Base-by-base conservation (phyloP, 2,329 filamentous ascomycete genomes). In the Penicillium sp. region DNA sequence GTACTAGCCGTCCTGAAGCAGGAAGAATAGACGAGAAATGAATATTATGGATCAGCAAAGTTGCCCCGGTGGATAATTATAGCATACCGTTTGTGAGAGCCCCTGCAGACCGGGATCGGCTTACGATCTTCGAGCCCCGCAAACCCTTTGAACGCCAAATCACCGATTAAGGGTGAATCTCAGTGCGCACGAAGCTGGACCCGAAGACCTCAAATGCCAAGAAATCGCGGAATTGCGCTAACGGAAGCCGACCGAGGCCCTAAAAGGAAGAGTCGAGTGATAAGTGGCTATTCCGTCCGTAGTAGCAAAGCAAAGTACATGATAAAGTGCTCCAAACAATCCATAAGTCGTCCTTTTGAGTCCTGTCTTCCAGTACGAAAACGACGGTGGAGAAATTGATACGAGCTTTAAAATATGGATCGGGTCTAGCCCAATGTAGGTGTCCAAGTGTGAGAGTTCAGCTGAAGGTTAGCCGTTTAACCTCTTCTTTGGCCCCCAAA, bases 401-500 rank as follows among this genome's bases (percentile, higher is more conserved):
- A 32, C 24, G n/a, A 32, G 18, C 34, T 51, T 10, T 47, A 31
- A 43, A 48, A 24, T 40, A 31, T 44, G 32, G 46, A 50, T 53
- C 46, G 36, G 21, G 9, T 14, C 21, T 54, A 45, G 21, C 32
- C 24, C 21, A 24, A 34, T 24, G 22, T 43, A 36, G 45, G 10
- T 21, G 7, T 34, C 32, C 32, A 34, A 34, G 32, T 34, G 24
- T 6, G 24, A 27, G 9, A 34, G 31, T 34, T 34, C 31, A 34
- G 31, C 31, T 34, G 24, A 27, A 27, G 24, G 9, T 34, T 13
- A 36, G 34, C 14, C 29, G n/a, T 47, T 21, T n/a, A 34, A 27
- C 24, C 24, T 27, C 24, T 32, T 9, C 49, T 53, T 41, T 42
- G 38, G 45, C 44, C 50, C 50, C 32, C 45, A 50, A 39, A 16